Base-by-base conservation (phyloP, 306 rosid genomes). In the Pyrus bretschneideri region DNA sequence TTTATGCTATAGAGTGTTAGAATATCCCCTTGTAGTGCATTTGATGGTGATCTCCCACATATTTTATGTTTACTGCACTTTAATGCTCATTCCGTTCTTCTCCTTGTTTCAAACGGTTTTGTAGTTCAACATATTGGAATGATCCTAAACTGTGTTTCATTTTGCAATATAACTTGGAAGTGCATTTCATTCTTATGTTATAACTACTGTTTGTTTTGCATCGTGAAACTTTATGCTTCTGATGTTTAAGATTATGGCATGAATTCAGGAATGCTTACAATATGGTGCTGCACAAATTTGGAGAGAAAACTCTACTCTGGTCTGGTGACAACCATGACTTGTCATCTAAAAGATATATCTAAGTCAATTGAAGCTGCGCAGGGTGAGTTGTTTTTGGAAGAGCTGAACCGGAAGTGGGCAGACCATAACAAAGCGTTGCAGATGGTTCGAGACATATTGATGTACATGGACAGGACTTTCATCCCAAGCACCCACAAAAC, bases 221-320 rank as follows among this genome's bases (percentile, higher is more conserved):
- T 74, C 11, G 29, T 45, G 22, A 25, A 23, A 60, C n/a, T 27
- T 11, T 30, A 89, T 35, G 10, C 10, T 57, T 35, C 21, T 25
- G 76, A 46, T 62, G 54, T 57, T 78, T 76, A 29, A 61, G 14
- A 27, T 12, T 70, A 33, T 88, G 77, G 70, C 9, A 21, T 74
- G 19, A 14, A 85, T 89, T 78, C 80, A 94, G 98, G 84, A 94
- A 90, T 70, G 97, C 98, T 13, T 92, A 94, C 86, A 91, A 91
- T 68, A 94, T 94, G 98, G 97, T 94, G 81, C 91, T 94, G 85
- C 97, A 94, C 90, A 94, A 94, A 80, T 94, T 90, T 82, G 98
- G 98, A 59, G 98, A 94, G 80, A 94, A 94, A 87, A 86, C 89
- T 91, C 15, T 91, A 94, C 82, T 81, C 89, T n/a, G 98, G 94